Percentiles rank a stretch among this genome's conserved stretches.
Evolutionary conservation across 257 asterid genomes (phyloP).

Genomic region (Eustoma russellianum): DNA sequence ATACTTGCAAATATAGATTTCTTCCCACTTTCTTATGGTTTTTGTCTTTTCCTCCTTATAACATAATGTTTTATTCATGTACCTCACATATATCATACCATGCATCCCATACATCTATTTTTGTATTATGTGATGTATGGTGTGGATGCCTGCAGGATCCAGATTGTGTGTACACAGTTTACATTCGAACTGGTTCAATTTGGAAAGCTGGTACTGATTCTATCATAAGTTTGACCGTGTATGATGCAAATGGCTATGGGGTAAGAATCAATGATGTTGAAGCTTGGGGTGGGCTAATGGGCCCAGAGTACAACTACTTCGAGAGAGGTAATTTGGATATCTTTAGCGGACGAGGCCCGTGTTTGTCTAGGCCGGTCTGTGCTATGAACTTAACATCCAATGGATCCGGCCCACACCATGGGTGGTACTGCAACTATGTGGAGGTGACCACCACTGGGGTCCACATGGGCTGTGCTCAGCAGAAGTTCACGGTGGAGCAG

Average conservation of each 20-base stretch:
- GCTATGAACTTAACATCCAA: conserved; percentile 8
- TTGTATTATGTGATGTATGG: no score
- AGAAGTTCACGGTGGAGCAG: conserved; percentile 17
- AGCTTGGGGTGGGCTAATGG: conserved; percentile 68
- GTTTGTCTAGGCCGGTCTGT: conserved; percentile 42
- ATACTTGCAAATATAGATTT: no score
- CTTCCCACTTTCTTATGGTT: no score
- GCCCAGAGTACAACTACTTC: conserved; percentile 44
- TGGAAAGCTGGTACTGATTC: conserved; percentile 55
- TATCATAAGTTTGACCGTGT: conserved; percentile 30
- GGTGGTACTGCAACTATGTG: conserved; percentile 19
- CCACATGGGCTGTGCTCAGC: conserved; percentile 5
- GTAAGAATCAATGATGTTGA: conserved; percentile 38
- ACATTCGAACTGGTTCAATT: conserved; percentile 38
- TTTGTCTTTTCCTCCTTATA: no score
- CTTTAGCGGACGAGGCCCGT: conserved; percentile 55
- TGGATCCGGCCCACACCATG: conserved; percentile 12
- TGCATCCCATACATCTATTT: no score
- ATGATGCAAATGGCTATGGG: conserved; percentile 33
- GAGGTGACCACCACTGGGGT: conserved; percentile 17
- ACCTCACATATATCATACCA: no score
- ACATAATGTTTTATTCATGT: no score
- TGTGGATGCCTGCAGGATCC: conserved; percentile 22
- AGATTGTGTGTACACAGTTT: conserved; percentile 49
- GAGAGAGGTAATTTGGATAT: conserved; percentile 60